A percentile compares a stretch with the other conserved stretches of the same genome.
phyloP scores from a whole-genome alignment of 441 rosid species.

The Corymbia calophylla region DNA sequence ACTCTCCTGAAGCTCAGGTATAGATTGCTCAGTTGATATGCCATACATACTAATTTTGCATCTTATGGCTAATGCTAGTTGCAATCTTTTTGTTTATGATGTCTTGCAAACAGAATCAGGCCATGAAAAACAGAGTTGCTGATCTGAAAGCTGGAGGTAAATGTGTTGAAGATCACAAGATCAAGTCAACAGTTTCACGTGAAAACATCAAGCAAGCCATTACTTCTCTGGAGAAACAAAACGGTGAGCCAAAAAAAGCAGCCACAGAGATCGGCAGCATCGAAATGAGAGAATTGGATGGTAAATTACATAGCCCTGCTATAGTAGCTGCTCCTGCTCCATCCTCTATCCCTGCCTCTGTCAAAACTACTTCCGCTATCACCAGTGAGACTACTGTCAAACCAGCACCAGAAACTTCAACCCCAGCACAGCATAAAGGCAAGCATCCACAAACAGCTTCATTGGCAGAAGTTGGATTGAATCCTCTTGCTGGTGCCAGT shows the following conservation, averaged over 20 bases:
- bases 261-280: background rate
- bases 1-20: constrained; percentile 7
- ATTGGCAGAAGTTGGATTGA: background rate
- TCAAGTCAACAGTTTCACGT: background rate
- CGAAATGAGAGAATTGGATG: background rate
- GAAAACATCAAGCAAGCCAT: constrained; percentile 1
- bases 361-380: background rate
- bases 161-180: constrained; percentile 17
- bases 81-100: background rate
- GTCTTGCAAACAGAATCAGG: constrained; percentile 3
- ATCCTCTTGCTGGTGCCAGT: background rate
- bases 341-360: background rate
- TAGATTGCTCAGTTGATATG: background rate
- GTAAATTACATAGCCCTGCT: background rate
- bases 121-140: constrained; percentile 9
- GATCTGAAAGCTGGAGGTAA: constrained; percentile 9
- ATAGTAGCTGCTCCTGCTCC: background rate
- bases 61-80: background rate
- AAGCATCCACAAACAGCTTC: background rate
- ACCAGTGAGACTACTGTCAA: background rate
- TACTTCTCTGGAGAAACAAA: background rate
- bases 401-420: background rate
- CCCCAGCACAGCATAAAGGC: background rate
- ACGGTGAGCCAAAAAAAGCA: background rate
- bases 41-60: background rate